Percentiles rank a stretch among this genome's conserved stretches.
These are phyloP conservation scores for Lunularia cruciata DNA, from an alignment of 225 moss, liverwort and hornwort species.

Conservation along the genomic window DNA sequence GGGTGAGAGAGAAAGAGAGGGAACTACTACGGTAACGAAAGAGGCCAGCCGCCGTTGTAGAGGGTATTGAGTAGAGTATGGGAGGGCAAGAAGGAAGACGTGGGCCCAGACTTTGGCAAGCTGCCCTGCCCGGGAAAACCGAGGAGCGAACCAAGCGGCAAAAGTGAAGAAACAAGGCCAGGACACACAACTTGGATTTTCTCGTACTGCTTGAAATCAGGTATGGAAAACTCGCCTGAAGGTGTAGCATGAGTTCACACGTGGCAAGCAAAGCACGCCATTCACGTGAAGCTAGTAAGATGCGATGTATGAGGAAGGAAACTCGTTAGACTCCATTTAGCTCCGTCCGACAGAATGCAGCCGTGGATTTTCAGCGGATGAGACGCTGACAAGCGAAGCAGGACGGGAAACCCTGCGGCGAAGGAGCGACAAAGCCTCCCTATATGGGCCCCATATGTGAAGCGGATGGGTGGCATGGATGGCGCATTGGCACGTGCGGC, in stretches of 20 bases:
- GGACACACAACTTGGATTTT: neutral
- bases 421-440: slow-evolving; percentile 7
- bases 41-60: slow-evolving; percentile 15
- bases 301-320: slow-evolving; percentile 19
- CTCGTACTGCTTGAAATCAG: neutral
- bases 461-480: neutral
- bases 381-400: slow-evolving; percentile 16
- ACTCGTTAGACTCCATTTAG: neutral
- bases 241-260: slow-evolving; percentile 15
- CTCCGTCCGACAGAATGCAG: slow-evolving; percentile 12
- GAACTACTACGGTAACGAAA: slow-evolving; percentile 7
- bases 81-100: neutral
- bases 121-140: neutral
- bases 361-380: slow-evolving; percentile 22
- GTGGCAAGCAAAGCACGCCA: slow-evolving; percentile 18
- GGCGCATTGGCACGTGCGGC: slow-evolving; percentile 13
- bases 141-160: slow-evolving; percentile 16
- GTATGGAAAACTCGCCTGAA: slow-evolving; percentile 10
- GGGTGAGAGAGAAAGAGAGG: neutral
- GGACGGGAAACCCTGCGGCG: slow-evolving; percentile 21
- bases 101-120: slow-evolving; percentile 3
- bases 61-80: slow-evolving; percentile 12
- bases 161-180: neutral
- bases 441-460: slow-evolving; percentile 9
- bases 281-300: slow-evolving; percentile 21